phyloP scores from a whole-genome alignment of 805 yeast genomes.

The Torulaspora microellipsoides region DNA sequence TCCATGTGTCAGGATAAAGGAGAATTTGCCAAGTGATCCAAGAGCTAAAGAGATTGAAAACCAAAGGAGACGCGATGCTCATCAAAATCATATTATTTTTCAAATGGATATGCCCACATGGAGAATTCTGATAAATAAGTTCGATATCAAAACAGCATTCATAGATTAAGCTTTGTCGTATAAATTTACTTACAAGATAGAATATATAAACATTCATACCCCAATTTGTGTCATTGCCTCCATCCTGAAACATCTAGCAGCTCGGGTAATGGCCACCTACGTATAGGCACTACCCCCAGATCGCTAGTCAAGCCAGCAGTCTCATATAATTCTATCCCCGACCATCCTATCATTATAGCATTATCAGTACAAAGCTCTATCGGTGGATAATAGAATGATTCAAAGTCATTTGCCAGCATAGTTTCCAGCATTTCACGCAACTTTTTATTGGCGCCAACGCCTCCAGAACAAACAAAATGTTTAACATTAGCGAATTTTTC shows the following conservation, averaged over 20 bases:
- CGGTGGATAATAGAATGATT: slow-evolving; percentile 62
- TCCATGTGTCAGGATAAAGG: slow-evolving; percentile 39
- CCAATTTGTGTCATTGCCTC: slow-evolving; percentile 24
- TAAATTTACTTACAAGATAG: background rate
- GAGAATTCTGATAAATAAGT: slow-evolving; percentile 50
- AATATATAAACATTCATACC: background rate
- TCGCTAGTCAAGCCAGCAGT: slow-evolving; percentile 39
- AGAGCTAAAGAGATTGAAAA: slow-evolving; percentile 23
- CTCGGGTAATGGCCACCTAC: slow-evolving; percentile 78
- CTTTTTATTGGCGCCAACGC: slow-evolving; percentile 75
- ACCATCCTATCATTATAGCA: slow-evolving; percentile 97
- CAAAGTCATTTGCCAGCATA: slow-evolving; percentile 33
- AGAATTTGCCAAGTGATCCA: slow-evolving; percentile 27
- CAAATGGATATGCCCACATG: slow-evolving; percentile 65
- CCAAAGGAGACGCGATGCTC: slow-evolving; percentile 27
- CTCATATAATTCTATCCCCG: slow-evolving; percentile 86
- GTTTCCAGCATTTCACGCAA: slow-evolving; percentile 47
- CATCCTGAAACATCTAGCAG: slow-evolving; percentile 49
- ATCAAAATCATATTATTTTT: slow-evolving; percentile 63
- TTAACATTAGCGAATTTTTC: slow-evolving; percentile 39
- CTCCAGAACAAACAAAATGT: slow-evolving; percentile 83
- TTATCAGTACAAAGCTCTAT: slow-evolving; percentile 82
- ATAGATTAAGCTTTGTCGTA: slow-evolving; percentile 21
- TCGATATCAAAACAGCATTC: slow-evolving; percentile 52
- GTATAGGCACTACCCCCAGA: slow-evolving; percentile 54